Evolutionary conservation across 495 filamentous ascomycete genomes (phyloP).

Genomic region (Annulohypoxylon nitens): DNA sequence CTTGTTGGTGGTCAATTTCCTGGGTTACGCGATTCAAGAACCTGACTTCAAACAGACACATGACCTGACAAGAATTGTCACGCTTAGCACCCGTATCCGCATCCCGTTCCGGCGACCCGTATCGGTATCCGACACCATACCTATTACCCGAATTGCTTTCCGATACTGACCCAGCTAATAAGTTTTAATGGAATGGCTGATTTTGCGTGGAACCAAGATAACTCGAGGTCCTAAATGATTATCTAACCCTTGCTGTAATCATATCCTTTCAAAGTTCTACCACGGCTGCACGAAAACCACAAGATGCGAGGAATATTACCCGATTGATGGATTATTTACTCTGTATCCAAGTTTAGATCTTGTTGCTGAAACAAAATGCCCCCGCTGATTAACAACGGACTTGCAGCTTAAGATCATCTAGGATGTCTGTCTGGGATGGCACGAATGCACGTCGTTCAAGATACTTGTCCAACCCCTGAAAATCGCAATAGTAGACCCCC

Average conservation of each 20-base stretch:
- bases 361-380: background rate
- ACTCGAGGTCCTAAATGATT: too few relatives aligned
- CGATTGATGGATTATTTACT: background rate
- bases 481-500: slow-evolving; percentile 24
- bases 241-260: background rate
- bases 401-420: background rate
- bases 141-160: background rate
- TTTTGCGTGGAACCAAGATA: background rate
- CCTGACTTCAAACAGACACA: background rate
- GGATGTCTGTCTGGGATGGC: background rate
- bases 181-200: background rate
- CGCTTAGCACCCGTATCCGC: background rate
- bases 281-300: background rate
- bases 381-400: background rate
- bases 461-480: slow-evolving; percentile 11
- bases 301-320: background rate
- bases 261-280: background rate
- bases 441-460: background rate
- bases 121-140: background rate
- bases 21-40: background rate
- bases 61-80: background rate
- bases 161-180: background rate
- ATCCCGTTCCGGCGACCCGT: background rate
- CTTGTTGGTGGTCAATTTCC: background rate
- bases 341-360: background rate